These are phyloP conservation scores for Corinectria fuckeliana DNA, from an alignment of 2,329 filamentous ascomycete genomes.

Conservation along the genomic window DNA sequence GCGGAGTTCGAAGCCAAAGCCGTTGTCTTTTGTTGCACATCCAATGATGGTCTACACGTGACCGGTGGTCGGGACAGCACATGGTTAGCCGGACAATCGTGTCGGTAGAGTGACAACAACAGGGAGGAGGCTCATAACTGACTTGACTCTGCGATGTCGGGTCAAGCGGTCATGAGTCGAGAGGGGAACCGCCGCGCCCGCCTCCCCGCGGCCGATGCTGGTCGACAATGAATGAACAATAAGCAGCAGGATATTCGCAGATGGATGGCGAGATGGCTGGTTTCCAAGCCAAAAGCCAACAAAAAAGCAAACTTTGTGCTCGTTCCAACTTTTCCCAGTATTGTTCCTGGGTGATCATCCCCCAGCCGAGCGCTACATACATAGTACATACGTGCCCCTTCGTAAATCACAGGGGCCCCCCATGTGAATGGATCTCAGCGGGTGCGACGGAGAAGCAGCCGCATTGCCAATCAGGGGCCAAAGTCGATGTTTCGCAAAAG, in stretches of 20 bases:
- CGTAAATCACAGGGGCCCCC: slow-evolving; percentile 3
- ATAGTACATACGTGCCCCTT: slow-evolving; percentile 6
- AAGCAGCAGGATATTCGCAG: not conserved
- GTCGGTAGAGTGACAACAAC: no score
- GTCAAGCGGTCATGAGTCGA: not conserved
- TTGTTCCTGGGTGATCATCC: slow-evolving; percentile 16
- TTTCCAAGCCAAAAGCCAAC: not conserved
- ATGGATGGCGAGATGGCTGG: not conserved
- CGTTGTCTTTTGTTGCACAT: not conserved
- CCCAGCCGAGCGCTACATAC: slow-evolving; percentile 11
- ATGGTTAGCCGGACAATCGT: not conserved
- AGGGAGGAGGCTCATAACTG: no score
- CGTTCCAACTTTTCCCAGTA: not conserved
- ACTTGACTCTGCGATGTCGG: not conserved
- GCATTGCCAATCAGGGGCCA: slow-evolving; percentile 31
- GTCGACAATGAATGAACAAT: not conserved
- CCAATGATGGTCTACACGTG: no score
- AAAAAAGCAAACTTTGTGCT: not conserved
- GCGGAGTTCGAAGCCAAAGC: not conserved
- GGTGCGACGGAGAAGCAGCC: slow-evolving; percentile 28
- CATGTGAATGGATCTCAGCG: slow-evolving; percentile 19
- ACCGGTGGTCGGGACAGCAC: no score
- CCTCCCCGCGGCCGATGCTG: not conserved
- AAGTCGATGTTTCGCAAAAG: slow-evolving; percentile 9
- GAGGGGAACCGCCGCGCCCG: not conserved